Base-by-base conservation (phyloP, 2,329 filamentous ascomycete species). In the Pyrenochaeta sp. region DNA sequence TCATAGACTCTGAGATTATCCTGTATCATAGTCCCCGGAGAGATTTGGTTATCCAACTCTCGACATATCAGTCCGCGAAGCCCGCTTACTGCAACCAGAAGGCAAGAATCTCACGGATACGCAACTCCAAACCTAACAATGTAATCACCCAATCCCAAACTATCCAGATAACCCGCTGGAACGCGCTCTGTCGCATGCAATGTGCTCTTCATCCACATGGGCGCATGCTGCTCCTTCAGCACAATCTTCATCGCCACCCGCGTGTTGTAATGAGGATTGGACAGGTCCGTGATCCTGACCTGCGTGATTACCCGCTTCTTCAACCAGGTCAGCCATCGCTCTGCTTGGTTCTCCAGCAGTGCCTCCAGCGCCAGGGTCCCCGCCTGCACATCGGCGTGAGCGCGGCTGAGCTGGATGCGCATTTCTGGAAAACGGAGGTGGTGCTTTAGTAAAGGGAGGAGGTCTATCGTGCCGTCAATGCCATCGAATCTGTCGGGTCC, bases 391-490 rank as follows among this genome's bases (percentile, higher is more conserved):
- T 20, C 14, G 3, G 35, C 1, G 30, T 23, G 4, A 29, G n/a
- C 40, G 22, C 10, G 43, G 26, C n/a, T 7, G n/a, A n/a, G n/a
- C n/a, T n/a, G n/a, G n/a, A n/a, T n/a, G n/a, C n/a, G n/a, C n/a
- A n/a, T n/a, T 15, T 28, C 6, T 1, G 26, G 26, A 15, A 28
- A 28, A 4, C 23, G n/a, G 41, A 24, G 3, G 14, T 24, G 15
- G 64, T 41, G 13, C 23, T 52, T 61, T n/a, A 65, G 24, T 4
- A 63, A 29, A 2, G 28, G 40, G 7, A 55, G 26, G 3, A 60
- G 24, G 14, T n/a, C n/a, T n/a, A n/a, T n/a, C n/a, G n/a, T n/a
- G n/a, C n/a, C n/a, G n/a, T 63, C 51, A 10, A 35, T 24, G 9
- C 28, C 8, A 2, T 11, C 6, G 5, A 59, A 10, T 1, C 55